Conservation (phyloP, 768 basidiomycete genomes). For the Lyophyllum shimeji region DNA sequence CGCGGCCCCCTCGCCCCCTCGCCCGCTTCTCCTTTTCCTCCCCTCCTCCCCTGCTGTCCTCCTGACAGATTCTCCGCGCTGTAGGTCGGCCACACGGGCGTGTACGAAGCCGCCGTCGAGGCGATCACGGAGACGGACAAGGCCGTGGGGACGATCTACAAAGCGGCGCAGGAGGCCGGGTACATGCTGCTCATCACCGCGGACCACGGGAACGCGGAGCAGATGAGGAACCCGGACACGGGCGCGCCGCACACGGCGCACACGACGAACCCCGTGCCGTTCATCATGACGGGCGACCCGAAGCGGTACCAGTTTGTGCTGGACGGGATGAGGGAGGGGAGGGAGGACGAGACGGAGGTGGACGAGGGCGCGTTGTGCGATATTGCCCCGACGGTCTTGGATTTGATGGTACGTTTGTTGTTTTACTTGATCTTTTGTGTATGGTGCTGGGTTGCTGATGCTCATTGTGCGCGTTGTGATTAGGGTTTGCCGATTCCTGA, state of each 20-base stretch:
- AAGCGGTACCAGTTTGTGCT: slow-evolving; percentile 52
- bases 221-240: slow-evolving; percentile 84
- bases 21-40: too few species aligned
- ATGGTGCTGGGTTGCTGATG: neutral
- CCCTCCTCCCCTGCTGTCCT: too few species aligned
- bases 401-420: slow-evolving; percentile 51
- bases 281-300: slow-evolving; percentile 77
- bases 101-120: slow-evolving; percentile 87
- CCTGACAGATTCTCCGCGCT: too few species aligned
- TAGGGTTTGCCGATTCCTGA: slow-evolving; percentile 68
- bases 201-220: slow-evolving; percentile 95
- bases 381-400: slow-evolving; percentile 88
- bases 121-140: slow-evolving; percentile 88
- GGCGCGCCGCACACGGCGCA: slow-evolving; percentile 92
- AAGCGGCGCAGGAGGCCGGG: slow-evolving; percentile 81
- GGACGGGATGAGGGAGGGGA: slow-evolving; percentile 48
- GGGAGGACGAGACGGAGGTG: slow-evolving; percentile 44
- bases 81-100: slow-evolving; percentile 89
- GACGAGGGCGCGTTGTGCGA: slow-evolving; percentile 83
- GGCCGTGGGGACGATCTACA: slow-evolving; percentile 85
- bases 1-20: too few species aligned
- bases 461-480: neutral
- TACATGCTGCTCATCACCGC: slow-evolving; percentile 88
- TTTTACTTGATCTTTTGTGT: neutral
- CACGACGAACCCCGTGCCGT: slow-evolving; percentile 86